Evolutionary conservation across 176 grass and related monocot genomes (phyloP), one percentile per base, ranked within the genome.

Genomic region (Melocanna baccifera): DNA sequence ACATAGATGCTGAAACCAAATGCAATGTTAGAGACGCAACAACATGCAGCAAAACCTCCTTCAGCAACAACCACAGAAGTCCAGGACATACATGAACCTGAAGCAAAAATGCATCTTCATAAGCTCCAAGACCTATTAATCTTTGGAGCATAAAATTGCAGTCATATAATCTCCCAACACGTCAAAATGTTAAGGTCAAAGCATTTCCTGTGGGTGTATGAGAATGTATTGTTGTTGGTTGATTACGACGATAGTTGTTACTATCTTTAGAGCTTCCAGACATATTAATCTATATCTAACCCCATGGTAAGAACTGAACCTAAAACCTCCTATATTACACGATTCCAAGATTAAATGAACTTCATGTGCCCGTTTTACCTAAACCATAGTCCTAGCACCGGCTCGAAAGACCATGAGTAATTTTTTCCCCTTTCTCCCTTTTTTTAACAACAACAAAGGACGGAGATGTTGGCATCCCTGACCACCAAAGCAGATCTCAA

Each of bases 1-100:
- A 85, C 1, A 46, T 34, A 85, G 30, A 91, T 62, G 42, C 14
- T 55, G 48, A 45, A 45, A 58, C 46, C n/a, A 41, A 69, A 81
- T 61, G 7, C 7, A 37, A 69, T 14, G 42, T 2, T 30, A 85
- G 68, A 78, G 19, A 73, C 40, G n/a, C 19, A 84, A 73, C 41
- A 84, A 18, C 20, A 77, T 61, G 37, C 23, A 73, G 32, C 39
- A 34, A 84, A 62, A 81, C 62, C 23, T 76, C 53, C 41, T 66
- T 70, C 40, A 53, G 22, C n/a, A 56, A 22, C 23, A 50, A 76
- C 12, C 34, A 50, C 29, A 57, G 7, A 81, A 62, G n/a, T 20
- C 12, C 30, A 56, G 15, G 36, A 48, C 9, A 37, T 51, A 73
- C 10, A 80, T 20, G 6, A 48, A 73, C 8, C 79, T 9, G 14